Conservation (phyloP, 2,329 filamentous ascomycete species). For the Akanthomyces dipterigenus region DNA sequence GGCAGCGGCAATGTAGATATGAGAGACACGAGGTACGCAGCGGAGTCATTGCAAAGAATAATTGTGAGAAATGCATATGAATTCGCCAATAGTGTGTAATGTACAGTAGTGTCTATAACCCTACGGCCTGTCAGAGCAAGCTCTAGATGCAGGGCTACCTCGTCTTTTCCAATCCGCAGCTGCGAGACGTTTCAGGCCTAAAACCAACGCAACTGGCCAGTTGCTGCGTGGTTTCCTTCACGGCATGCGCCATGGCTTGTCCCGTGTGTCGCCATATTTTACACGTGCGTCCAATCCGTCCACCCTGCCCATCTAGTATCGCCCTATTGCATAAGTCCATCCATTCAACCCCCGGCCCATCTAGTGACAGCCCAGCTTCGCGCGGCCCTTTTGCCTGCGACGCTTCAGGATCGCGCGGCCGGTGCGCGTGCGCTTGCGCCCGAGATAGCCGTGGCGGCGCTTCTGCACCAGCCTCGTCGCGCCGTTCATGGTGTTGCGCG, state of each 20-base stretch:
- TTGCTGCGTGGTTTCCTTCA: fast-evolving
- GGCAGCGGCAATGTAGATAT: neutral
- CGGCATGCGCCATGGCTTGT: neutral
- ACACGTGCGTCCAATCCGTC: neutral
- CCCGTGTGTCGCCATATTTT: neutral
- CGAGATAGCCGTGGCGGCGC: slow-evolving; percentile 51
- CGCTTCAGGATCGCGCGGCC: slow-evolving; percentile 47
- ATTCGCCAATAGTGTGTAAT: slow-evolving; percentile 3
- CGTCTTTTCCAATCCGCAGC: neutral
- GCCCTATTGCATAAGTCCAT: too few species aligned
- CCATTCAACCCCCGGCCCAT: too few species aligned
- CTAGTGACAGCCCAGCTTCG: slow-evolving; percentile 29
- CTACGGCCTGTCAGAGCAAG: slow-evolving; percentile 2
- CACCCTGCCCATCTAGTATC: neutral
- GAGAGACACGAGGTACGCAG: neutral
- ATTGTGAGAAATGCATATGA: neutral
- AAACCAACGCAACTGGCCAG: too few species aligned
- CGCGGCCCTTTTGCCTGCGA: slow-evolving; percentile 47
- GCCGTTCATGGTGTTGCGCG: slow-evolving; percentile 50
- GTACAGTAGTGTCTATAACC: neutral
- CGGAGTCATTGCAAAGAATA: neutral
- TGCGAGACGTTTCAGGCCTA: neutral
- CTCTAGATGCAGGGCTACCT: neutral
- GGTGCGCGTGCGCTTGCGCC: slow-evolving; percentile 40
- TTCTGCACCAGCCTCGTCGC: slow-evolving; percentile 51